phyloP scores from a whole-genome alignment of 768 basidiomycete species.

The Trametes maxima region DNA sequence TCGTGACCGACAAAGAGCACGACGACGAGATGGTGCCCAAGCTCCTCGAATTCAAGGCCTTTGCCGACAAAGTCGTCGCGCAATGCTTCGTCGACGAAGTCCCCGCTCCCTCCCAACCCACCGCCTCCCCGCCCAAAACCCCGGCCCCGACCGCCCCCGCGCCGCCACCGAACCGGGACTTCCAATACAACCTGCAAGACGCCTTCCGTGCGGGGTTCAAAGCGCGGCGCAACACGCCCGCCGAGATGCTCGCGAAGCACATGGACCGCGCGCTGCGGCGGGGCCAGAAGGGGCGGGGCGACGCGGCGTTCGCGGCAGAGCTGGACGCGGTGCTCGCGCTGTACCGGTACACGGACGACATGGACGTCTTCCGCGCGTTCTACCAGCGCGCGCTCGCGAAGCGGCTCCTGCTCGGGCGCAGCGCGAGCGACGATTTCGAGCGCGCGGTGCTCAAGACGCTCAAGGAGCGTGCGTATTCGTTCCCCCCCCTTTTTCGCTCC shows the following conservation, averaged over 20 bases:
- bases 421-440: constrained; percentile 88
- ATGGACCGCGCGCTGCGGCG: constrained; percentile 86
- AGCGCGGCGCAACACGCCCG: constrained; percentile 76
- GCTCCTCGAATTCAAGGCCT: constrained; percentile 67
- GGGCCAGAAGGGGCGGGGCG: constrained; percentile 73
- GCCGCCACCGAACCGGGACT: constrained; percentile 46
- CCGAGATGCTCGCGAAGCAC: constrained; percentile 92
- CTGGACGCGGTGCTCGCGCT: constrained; percentile 71
- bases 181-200: constrained; percentile 67
- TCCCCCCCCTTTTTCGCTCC: not conserved
- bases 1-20: constrained; percentile 60
- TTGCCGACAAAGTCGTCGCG: constrained; percentile 52
- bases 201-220: constrained; percentile 78
- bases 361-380: constrained; percentile 92
- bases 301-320: constrained; percentile 60
- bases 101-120: not conserved
- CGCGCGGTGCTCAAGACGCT: constrained; percentile 81
- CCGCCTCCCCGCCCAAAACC: constrained; percentile 3
- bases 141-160: constrained; percentile 38
- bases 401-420: constrained; percentile 79
- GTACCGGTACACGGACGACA: constrained; percentile 88
- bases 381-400: constrained; percentile 90
- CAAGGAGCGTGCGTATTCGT: constrained; percentile 67
- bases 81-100: constrained; percentile 54
- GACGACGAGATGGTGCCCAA: constrained; percentile 82